Evolutionary conservation across 2,329 filamentous ascomycete species (phyloP).

Genomic region (Canariomyces notabilis): DNA sequence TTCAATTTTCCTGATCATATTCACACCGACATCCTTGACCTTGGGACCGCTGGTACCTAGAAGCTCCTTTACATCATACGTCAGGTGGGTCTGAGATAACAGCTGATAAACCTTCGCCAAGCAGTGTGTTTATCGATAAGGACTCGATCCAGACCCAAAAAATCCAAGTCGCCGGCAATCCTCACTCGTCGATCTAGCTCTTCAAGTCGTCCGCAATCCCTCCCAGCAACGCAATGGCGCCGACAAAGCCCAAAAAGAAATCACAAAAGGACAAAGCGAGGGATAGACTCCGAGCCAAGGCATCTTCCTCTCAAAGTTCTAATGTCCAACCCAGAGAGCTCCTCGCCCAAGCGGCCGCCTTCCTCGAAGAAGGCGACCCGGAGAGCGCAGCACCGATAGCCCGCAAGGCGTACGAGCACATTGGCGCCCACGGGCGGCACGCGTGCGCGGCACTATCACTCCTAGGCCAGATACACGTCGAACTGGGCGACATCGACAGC

Average conservation of each 20-base stretch:
- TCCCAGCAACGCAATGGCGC: constrained; percentile 18
- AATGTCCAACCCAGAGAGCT: constrained; percentile 26
- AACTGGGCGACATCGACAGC: constrained; percentile 72
- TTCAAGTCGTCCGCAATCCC: not conserved
- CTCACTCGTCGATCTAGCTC: too few species aligned
- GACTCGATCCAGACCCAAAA: constrained; percentile 17
- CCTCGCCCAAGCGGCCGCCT: constrained; percentile 30
- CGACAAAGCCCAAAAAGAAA: constrained; percentile 25
- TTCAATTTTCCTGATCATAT: too few species aligned
- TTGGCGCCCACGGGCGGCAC: constrained; percentile 44
- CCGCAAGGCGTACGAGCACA: constrained; percentile 38
- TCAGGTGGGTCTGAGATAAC: too few species aligned
- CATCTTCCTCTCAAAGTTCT: constrained; percentile 10
- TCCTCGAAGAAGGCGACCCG: constrained; percentile 33
- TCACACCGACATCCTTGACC: too few species aligned
- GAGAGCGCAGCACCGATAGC: constrained; percentile 31
- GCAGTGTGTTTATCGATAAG: constrained; percentile 10
- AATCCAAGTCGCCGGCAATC: constrained; percentile 2
- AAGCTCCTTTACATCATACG: too few species aligned
- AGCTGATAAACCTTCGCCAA: too few species aligned
- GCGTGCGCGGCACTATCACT: constrained; percentile 63
- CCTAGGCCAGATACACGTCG: constrained; percentile 75
- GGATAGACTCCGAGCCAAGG: constrained; percentile 20
- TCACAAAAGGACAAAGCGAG: constrained; percentile 19
- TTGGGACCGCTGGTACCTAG: too few species aligned